phyloP scores from a whole-genome alignment of 2,329 filamentous ascomycete genomes.

The Bipolaris oryzae region DNA sequence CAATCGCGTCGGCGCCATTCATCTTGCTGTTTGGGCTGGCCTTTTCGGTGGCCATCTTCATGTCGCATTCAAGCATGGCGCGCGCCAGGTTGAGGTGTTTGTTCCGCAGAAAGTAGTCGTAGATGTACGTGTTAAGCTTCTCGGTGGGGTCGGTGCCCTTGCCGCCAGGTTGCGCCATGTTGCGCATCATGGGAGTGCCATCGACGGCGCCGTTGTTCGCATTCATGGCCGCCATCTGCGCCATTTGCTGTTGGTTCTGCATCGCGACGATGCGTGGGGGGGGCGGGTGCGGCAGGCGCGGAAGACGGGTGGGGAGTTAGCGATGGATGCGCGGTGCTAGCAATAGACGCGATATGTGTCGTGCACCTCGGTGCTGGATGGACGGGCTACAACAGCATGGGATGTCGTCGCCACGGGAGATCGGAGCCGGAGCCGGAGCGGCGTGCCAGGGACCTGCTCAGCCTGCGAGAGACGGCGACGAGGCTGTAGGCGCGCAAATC shows the following conservation, averaged over 20 bases:
- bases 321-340: slow-evolving; percentile 21
- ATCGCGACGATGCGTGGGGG: slow-evolving; percentile 31
- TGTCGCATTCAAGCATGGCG: slow-evolving; percentile 54
- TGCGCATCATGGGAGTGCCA: slow-evolving; percentile 71
- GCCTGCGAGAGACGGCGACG: slow-evolving; percentile 4
- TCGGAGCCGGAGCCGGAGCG: slow-evolving; percentile 25
- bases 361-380: slow-evolving; percentile 36
- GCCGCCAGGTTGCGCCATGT: slow-evolving; percentile 50
- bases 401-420: slow-evolving; percentile 35
- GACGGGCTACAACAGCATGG: slow-evolving; percentile 39
- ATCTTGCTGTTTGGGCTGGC: slow-evolving; percentile 70
- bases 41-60: slow-evolving; percentile 65
- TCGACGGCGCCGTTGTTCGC: slow-evolving; percentile 66
- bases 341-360: slow-evolving; percentile 19
- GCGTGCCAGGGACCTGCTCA: slow-evolving; percentile 15
- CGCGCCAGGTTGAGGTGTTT: slow-evolving; percentile 84
- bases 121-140: slow-evolving; percentile 83
- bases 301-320: slow-evolving; percentile 21
- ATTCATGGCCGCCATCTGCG: slow-evolving; percentile 71
- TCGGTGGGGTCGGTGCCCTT: slow-evolving; percentile 50
- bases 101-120: slow-evolving; percentile 88
- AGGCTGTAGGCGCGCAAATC: slow-evolving; percentile 14
- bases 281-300: slow-evolving; percentile 28
- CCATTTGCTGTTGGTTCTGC: slow-evolving; percentile 62
- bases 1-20: slow-evolving; percentile 72